Evolutionary conservation across 2,329 filamentous ascomycete species (phyloP), one percentile per base, ranked within the genome.

Genomic region (Arachnopeziza araneosa): DNA sequence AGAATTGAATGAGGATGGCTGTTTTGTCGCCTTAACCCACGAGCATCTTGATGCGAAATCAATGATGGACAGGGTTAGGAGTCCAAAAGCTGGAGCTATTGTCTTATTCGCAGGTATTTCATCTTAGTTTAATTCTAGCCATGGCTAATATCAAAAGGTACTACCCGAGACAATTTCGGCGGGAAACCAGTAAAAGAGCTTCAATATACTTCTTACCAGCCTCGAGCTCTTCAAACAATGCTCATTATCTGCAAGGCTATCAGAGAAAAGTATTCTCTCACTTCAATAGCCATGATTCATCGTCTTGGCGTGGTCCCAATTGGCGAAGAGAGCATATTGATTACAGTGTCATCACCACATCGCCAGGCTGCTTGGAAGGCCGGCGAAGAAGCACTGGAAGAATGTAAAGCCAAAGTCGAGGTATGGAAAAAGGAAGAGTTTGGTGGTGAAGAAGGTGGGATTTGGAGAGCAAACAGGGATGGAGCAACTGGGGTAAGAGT

Each of bases 381-480:
- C 0, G 93, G 90, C 0, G 93, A 98, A 77, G 91, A 96, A 76
- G 89, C 92, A 36, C 77, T 98, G 60, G 93, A 98, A 77, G 78
- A 84, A 72, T 91, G 90, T 71, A 99, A 98, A 78, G 84, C 83
- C 58, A 85, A 81, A 66, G 91, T 91, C n/a, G 95, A 99, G 78
- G 87, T 99, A 50, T 97, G 93, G 93, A 97, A 97, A 77, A 79
- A 86, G 65, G 93, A 98, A 77, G 89, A 91, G 73, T 97, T 97
- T 78, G 85, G 83, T 52, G 88, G 83, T 1, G 88, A 86, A 23
- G 87, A 89, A 64, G 90, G 87, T 19, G 80, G 82, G 7, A 82
- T 95, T 52, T 97, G 93, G 93, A 87, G 91, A 75, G 91, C 90
- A 62, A 97, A 97, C 76, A 77, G 87, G 65, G 92, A 96, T 75